Evolutionary conservation across 2,329 filamentous ascomycete species (phyloP), one percentile per base, ranked within the genome.

Genomic region (Cryphonectria carpinicola): DNA sequence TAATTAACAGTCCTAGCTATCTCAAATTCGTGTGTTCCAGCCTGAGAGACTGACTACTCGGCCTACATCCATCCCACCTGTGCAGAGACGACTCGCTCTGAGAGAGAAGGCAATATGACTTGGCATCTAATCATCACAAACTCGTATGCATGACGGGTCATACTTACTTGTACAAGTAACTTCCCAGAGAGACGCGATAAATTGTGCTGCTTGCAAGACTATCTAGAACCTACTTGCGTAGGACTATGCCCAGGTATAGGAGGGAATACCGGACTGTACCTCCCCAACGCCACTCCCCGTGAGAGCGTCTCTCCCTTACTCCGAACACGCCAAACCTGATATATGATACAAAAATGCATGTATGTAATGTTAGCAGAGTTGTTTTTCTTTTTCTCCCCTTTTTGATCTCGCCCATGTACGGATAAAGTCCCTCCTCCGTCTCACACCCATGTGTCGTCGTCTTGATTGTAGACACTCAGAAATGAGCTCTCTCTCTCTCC

Each of bases 301-400:
- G 28, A 49, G 49, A 7, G 46, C 46, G 6, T 28, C 25, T 6
- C 11, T 63, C 64, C 65, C 25, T 5, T 43, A 56, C 37, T 64
- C 69, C 65, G 60, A 64, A 41, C 54, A 67, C 19, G 62, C 67
- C 64, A 60, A 22, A 60, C 52, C 70, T 67, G 46, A 49, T 70
- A 70, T 71, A 70, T 71, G 58, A 49, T 70, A 71, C 70, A 70
- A 49, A 70, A 70, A 69, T 69, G 70, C 70, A 71, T 63, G 39
- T 25, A 67, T 66, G 54, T 58, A 58, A 58, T 66, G 70, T 67
- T 70, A 52, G 54, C 63, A 66, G 67, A 58, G 43, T 64, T n/a
- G 46, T 14, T 65, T 39, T 60, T 64, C 46, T 56, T 52, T 60
- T 63, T 52, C 19, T 22, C 41, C 17, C 13, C n/a, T 10, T 60